phyloP scores from a whole-genome alignment of 129 eudicot species.

The Escallonia rubra region DNA sequence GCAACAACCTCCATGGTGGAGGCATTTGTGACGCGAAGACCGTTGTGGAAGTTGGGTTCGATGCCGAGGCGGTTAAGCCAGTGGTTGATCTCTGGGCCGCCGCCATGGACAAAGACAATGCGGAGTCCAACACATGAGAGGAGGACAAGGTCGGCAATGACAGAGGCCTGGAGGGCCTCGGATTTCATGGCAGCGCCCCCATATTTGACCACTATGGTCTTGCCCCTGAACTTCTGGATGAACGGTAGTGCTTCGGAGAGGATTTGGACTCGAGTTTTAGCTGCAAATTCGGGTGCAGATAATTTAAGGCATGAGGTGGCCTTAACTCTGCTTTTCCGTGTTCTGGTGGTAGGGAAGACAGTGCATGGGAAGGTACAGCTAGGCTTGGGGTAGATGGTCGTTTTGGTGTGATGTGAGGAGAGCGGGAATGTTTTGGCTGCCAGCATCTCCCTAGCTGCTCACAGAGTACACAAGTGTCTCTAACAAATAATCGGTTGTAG shows the following conservation, averaged over 20 bases:
- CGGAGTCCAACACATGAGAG: constrained; percentile 87
- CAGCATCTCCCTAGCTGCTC: no score
- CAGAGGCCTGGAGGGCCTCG: constrained; percentile 65
- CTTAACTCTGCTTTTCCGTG: no score
- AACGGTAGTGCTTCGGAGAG: constrained; percentile 90
- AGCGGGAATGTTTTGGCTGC: no score
- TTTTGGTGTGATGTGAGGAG: no score
- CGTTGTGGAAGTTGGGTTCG: constrained; percentile 66
- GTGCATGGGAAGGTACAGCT: no score
- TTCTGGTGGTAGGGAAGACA: no score
- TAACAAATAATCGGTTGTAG: no score
- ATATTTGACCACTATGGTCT: constrained; percentile 84
- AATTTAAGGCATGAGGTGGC: no score
- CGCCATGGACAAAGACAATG: constrained; percentile 84
- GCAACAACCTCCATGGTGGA: constrained; percentile 92
- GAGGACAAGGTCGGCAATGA: constrained; percentile 74
- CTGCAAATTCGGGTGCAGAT: constrained; percentile 2
- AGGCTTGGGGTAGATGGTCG: no score
- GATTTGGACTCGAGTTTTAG: constrained; percentile 66
- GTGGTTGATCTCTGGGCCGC: constrained; percentile 91
- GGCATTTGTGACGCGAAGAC: constrained; percentile 77
- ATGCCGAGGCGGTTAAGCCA: constrained; percentile 65
- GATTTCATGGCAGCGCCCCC: constrained; percentile 98
- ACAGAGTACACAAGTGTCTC: no score
- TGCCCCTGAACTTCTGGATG: constrained; percentile 77